These are phyloP conservation scores for Castanea mollissima DNA, from an alignment of 306 rosid species.

Conservation along the genomic window DNA sequence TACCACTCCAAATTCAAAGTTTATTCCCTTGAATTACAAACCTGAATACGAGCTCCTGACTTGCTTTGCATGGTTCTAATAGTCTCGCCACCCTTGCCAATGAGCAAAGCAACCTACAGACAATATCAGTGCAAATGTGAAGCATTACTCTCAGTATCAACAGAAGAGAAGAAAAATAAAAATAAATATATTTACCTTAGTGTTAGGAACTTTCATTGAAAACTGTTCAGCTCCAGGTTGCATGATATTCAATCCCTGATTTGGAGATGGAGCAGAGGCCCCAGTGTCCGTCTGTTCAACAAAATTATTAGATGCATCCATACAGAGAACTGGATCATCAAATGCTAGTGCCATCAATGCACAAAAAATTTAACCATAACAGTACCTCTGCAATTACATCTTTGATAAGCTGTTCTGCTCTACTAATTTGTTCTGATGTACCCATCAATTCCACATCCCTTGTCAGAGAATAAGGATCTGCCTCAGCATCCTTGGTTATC, in stretches of 20 bases:
- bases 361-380: background rate
- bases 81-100: constrained; percentile 96
- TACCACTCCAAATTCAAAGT: too few species aligned
- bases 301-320: background rate
- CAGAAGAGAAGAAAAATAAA: background rate
- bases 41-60: constrained; percentile 93
- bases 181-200: constrained; percentile 68
- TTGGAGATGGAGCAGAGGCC: constrained; percentile 62
- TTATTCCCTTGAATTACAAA: constrained; percentile 12
- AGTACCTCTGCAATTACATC: constrained; percentile 89
- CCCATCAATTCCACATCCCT: constrained; percentile 85
- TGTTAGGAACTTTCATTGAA: constrained; percentile 73
- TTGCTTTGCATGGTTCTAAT: constrained; percentile 87
- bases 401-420: constrained; percentile 78
- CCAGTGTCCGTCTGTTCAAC: constrained; percentile 80
- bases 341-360: background rate
- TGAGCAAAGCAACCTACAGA: constrained; percentile 84
- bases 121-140: background rate
- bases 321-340: too few species aligned
- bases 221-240: constrained; percentile 78
- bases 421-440: constrained; percentile 68
- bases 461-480: constrained; percentile 58
- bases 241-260: constrained; percentile 47
- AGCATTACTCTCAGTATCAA: too few species aligned
- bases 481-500: constrained; percentile 84